Percentiles rank a stretch among this genome's conserved stretches.
These are phyloP conservation scores for Gremmenia infestans DNA, from an alignment of 2,329 filamentous ascomycete genomes.

Conservation along the genomic window DNA sequence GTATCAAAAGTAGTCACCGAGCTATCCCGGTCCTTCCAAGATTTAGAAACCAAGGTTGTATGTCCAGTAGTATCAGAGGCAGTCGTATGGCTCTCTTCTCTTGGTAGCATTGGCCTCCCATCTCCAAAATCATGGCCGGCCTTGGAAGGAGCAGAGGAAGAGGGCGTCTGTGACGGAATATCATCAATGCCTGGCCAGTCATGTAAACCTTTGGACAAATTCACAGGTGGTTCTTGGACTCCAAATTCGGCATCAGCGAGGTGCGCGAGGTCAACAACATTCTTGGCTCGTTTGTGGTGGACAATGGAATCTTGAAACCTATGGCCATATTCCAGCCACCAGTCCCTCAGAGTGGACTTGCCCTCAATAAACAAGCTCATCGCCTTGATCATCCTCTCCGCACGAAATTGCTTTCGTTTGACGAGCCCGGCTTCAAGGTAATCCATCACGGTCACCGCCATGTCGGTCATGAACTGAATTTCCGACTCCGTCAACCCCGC, in stretches of 20 bases:
- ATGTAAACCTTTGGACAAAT: slow-evolving; percentile 20
- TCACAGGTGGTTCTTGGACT: slow-evolving; percentile 25
- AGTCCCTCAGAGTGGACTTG: slow-evolving; percentile 35
- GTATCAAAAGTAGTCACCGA: slow-evolving; percentile 24
- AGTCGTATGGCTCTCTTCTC: slow-evolving; percentile 11
- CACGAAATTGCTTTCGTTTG: slow-evolving; percentile 47
- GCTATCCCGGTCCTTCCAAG: slow-evolving; percentile 19
- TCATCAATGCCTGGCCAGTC: slow-evolving; percentile 23
- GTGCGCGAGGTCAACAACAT: slow-evolving; percentile 12
- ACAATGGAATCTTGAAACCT: slow-evolving; percentile 15
- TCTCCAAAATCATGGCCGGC: slow-evolving; percentile 8
- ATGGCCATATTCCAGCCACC: slow-evolving; percentile 26
- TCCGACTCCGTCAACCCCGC: slow-evolving; percentile 42
- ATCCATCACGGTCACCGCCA: slow-evolving; percentile 52
- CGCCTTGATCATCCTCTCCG: slow-evolving; percentile 49
- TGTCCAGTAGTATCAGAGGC: slow-evolving; percentile 14
- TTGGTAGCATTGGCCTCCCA: slow-evolving; percentile 15
- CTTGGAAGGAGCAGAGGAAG: slow-evolving; percentile 9
- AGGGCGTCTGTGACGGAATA: slow-evolving; percentile 14
- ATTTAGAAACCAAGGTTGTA: slow-evolving; percentile 16
- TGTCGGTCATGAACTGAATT: slow-evolving; percentile 49
- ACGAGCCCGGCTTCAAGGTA: slow-evolving; percentile 54
- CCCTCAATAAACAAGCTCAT: slow-evolving; percentile 51
- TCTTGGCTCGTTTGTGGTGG: slow-evolving; percentile 10
- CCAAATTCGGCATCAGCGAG: slow-evolving; percentile 28